phyloP scores from a whole-genome alignment of 495 filamentous ascomycete species.

The Podospora appendiculata region DNA sequence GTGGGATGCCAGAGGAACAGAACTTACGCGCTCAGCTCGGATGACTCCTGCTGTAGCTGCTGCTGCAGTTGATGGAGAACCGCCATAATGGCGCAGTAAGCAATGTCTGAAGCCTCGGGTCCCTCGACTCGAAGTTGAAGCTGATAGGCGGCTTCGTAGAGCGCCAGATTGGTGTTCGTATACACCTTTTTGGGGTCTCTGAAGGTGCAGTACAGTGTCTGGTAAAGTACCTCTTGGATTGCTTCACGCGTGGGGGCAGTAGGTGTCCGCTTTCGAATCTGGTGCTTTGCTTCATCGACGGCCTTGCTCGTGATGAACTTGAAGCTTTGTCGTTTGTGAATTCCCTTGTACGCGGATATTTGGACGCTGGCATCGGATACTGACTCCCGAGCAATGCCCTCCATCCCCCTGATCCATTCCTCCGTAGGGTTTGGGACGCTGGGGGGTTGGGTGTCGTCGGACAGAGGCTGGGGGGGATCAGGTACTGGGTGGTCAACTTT shows the following conservation, averaged over 20 bases:
- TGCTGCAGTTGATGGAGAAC: neutral
- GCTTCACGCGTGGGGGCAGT: conserved; percentile 2
- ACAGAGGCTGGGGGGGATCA: too few relatives aligned
- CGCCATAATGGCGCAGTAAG: conserved; percentile 4
- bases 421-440: too few relatives aligned
- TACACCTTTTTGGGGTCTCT: neutral
- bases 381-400: too few relatives aligned
- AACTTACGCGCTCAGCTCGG: too few relatives aligned
- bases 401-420: too few relatives aligned
- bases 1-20: too few relatives aligned
- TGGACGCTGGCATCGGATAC: too few relatives aligned
- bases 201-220: neutral
- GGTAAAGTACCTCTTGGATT: conserved; percentile 7
- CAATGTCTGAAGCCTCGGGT: conserved; percentile 3
- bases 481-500: too few relatives aligned
- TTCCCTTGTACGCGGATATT: too few relatives aligned
- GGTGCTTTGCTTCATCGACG: neutral
- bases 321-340: neutral
- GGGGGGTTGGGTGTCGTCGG: too few relatives aligned
- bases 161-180: neutral
- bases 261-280: neutral
- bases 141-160: conserved; percentile 15
- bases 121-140: conserved; percentile 8
- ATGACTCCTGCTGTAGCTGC: neutral
- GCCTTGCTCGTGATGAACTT: too few relatives aligned